Conservation (phyloP, 2,329 filamentous ascomycete species). For the Penicillium thymicola region DNA sequence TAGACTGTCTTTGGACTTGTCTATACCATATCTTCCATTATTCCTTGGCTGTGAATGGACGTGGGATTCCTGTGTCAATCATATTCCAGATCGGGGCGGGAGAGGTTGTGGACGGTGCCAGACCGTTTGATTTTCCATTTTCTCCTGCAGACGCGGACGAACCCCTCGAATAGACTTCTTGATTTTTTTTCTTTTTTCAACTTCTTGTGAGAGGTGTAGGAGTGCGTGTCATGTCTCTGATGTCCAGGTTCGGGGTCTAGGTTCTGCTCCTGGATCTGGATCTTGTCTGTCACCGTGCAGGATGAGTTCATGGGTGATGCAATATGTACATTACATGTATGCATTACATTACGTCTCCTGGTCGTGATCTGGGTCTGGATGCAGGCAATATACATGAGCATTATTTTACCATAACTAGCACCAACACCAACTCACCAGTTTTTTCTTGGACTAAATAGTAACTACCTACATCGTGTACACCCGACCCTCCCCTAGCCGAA, state of each 20-base stretch:
- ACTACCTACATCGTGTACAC: background rate
- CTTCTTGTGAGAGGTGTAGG: background rate
- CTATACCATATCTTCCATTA: background rate
- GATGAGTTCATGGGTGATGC: background rate
- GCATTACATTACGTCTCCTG: background rate
- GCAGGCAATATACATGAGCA: background rate
- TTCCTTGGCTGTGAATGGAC: background rate
- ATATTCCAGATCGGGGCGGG: background rate
- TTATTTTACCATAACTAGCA: background rate
- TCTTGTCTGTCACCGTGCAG: background rate
- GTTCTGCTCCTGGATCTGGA: background rate
- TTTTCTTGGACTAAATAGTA: background rate
- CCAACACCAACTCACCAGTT: background rate
- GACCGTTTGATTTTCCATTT: conserved; percentile 10
- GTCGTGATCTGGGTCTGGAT: background rate
- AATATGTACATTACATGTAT: conserved; percentile 3
- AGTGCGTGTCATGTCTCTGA: background rate
- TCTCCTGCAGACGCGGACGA: conserved; percentile 12
- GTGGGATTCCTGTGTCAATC: background rate
- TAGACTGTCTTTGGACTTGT: background rate
- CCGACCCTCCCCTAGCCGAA: background rate
- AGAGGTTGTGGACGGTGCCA: background rate
- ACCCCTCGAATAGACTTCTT: conserved; percentile 15
- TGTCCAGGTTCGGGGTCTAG: background rate
- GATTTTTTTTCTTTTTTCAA: background rate